Evolutionary conservation across 2,329 filamentous ascomycete genomes (phyloP), one percentile per base, ranked within the genome.

Genomic region (Aspergillus japonicus): DNA sequence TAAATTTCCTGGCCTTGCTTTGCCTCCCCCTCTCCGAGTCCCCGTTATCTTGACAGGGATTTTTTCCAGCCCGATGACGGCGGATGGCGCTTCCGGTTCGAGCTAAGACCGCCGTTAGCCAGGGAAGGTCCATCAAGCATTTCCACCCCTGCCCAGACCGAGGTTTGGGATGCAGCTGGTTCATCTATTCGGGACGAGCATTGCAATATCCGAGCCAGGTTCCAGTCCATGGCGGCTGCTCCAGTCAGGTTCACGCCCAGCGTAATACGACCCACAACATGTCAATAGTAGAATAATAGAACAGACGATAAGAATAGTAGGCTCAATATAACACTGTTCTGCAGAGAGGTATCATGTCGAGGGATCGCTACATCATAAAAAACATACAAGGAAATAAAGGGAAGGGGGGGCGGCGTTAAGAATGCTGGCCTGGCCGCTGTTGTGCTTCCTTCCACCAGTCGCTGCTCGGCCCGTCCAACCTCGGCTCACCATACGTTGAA

Each of bases 281-380:
- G 19, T 16, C 39, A 44, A 44, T 44, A 44, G 39, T 16, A 19
- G 6, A 44, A 44, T 12, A 35, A 16, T 35, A 16, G 39, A 8
- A 44, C 19, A 16, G 33, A 12, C 5, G 16, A 44, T 19, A 44
- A 44, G 39, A 44, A 44, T 44, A 44, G 39, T 44, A 19, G 6
- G 16, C 39, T 44, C 39, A 44, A 44, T 44, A 16, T n/a, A 44
- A 52, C 56, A 52, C 57, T 56, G 50, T 35, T 26, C 55, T 51
- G 57, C 50, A 57, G 47, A 62, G 54, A 62, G 60, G 60, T 64
- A 63, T 63, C 60, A 56, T 52, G 59, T 54, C 57, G 33, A 39
- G 53, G 52, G 61, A 63, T 61, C 60, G 49, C 52, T 59, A 63
- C 59, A 61, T 53, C 60, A 53, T 16, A 26, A 47, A 16, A 60